Evolutionary conservation across 1,284 basidiomycete genomes (phyloP), one percentile per base, ranked within the genome.

Genomic region (Jaminaea rosea): DNA sequence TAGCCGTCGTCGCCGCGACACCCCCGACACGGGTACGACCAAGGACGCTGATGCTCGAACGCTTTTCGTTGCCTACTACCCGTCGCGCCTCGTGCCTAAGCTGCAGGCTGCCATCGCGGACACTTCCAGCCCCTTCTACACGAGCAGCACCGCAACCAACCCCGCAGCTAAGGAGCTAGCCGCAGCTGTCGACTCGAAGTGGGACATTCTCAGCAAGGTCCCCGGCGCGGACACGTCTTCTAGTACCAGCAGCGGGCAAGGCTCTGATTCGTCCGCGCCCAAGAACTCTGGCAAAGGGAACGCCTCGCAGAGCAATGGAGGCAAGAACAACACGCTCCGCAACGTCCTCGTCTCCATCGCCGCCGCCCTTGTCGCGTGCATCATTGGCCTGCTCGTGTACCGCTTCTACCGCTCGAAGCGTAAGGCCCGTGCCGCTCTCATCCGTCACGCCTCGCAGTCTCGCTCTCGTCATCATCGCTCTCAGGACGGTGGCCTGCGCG

Each of bases 51-150:
- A 49, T 13, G 48, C 53, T 2, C 52, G 50, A 27, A 63, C 68
- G 13, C 41, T 72, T n/a, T 72, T 64, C 53, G 52, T 72, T 50
- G 66, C 60, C 7, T 72, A 67, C 46, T 50, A 69, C 1, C 68
- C 67, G 5, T 53, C 49, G 2, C 32, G 48, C 37, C 42, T 49
- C 23, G 57, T 58, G 7, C 52, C 55, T 15, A 46, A 49, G 3
- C 57, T 70, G 27, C 56, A 55, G 36, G 49, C 52, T 7, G 44
- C 55, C 56, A 44, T 69, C 21, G 26, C 52, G 19, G 55, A 65
- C 50, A 55, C 54, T 3, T 52, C 53, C 4, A 65, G 63, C 39
- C 53, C 58, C 15, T 65, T 69, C 53, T 69, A 69, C 56, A 59
- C 56, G 3, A 31, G 29, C 29, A 15, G 15, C 29, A 44, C 50